These are phyloP conservation scores for Coemansia sp. DNA, from an alignment of 192 early-diverging fungal species.

Conservation along the genomic window DNA sequence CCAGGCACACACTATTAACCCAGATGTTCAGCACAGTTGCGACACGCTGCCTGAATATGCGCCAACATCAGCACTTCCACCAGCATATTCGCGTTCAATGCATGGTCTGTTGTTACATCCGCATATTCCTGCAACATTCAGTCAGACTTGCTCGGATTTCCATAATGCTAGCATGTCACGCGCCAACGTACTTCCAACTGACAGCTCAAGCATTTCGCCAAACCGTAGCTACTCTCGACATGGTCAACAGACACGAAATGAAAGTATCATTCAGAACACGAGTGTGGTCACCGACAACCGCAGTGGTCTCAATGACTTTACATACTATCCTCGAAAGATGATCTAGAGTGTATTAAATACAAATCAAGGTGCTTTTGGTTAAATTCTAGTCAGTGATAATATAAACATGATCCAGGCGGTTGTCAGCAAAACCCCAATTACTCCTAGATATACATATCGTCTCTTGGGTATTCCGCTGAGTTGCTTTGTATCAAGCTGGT, in stretches of 20 bases:
- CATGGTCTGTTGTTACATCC: conserved; percentile 4
- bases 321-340: conserved; percentile 32
- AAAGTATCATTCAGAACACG: neutral
- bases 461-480: conserved; percentile 18
- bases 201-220: conserved; percentile 1
- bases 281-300: conserved; percentile 5
- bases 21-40: conserved; percentile 21
- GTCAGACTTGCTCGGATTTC: neutral
- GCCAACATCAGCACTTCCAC: conserved; percentile 26
- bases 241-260: neutral
- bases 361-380: conserved; percentile 4
- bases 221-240: neutral
- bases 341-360: conserved; percentile 7
- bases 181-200: neutral
- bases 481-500: neutral
- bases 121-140: conserved; percentile 2
- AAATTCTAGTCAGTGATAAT: conserved; percentile 23
- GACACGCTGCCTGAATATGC: conserved; percentile 47
- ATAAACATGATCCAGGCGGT: conserved; percentile 44
- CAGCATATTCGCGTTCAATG: conserved; percentile 26
- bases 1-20: neutral
- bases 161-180: conserved; percentile 1
- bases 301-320: conserved; percentile 10
- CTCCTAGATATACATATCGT: conserved; percentile 39
- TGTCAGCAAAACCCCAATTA: conserved; percentile 35